Evolutionary conservation across 2,329 filamentous ascomycete genomes (phyloP), one percentile per base, ranked within the genome.

Genomic region (Diaporthe citriasiana): DNA sequence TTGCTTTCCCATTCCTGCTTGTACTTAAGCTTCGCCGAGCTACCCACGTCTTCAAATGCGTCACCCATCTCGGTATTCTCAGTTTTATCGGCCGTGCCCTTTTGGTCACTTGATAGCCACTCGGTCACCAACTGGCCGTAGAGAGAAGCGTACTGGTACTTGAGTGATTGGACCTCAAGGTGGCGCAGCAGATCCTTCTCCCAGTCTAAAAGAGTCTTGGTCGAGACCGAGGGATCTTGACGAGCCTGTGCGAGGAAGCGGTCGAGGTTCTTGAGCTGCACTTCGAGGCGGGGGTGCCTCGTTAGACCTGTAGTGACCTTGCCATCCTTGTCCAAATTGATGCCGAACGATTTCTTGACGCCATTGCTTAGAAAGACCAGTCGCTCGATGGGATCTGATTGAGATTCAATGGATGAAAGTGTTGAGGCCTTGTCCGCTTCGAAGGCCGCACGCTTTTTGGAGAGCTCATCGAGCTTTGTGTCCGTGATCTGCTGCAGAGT

Each of bases 311-410:
- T 88, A 76, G 85, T 82, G 68, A 78, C 76, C 70, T 78, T 84
- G 75, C 86, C 86, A 60, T 85, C 86, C 73, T 88, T 86, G 71
- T 92, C 90, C 57, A 89, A 89, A 85, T 80, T 81, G 73, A 85
- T 79, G 38, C 74, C 78, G 73, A 83, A 83, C 72, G 80, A 82
- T 10, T 77, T 74, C 76, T 83, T 85, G 70, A 85, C 80, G 4
- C 83, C 84, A 38, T 79, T 68, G 45, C 79, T 80, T 42, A 86
- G 76, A 4, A 80, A 74, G 13, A 65, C 65, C 19, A 86, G 79
- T 40, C 83, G 82, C 22, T 78, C 75, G 45, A 81, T 76, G 2
- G 77, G 78, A 45, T 81, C 75, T 17, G 55, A 7, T 45, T 82
- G 78, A 35, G 71, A 47, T 2, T 79, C 66, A 15, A 83, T 72